These are phyloP conservation scores for Marasmius tenuissimus DNA, from an alignment of 1,284 basidiomycete genomes.

Conservation along the genomic window DNA sequence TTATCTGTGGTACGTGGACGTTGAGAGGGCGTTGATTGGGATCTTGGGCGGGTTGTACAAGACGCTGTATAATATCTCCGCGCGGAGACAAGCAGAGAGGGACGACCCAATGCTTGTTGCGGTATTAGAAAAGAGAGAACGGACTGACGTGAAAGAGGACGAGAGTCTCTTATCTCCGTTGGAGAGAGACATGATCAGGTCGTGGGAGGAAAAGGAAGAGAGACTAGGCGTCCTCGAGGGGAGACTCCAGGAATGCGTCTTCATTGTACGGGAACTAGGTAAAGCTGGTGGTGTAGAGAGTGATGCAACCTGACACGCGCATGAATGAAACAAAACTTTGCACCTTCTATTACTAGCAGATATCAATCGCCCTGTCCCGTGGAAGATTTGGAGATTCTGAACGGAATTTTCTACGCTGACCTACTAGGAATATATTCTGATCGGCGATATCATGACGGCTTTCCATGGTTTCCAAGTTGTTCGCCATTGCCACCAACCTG, in stretches of 20 bases:
- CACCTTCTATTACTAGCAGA: too few species aligned
- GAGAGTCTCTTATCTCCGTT: slow-evolving; percentile 59
- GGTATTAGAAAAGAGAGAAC: slow-evolving; percentile 76
- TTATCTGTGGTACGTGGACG: slow-evolving; percentile 91
- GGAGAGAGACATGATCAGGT: slow-evolving; percentile 66
- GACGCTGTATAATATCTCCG: slow-evolving; percentile 80
- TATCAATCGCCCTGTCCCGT: too few species aligned
- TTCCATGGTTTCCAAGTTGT: too few species aligned
- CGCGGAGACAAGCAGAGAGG: slow-evolving; percentile 70
- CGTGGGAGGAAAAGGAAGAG: slow-evolving; percentile 69
- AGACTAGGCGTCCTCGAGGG: slow-evolving; percentile 75
- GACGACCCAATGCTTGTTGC: slow-evolving; percentile 64
- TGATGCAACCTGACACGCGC: too few species aligned
- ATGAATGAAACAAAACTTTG: too few species aligned
- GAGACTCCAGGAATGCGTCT: slow-evolving; percentile 83
- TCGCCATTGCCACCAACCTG: too few species aligned
- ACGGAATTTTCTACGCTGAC: too few species aligned
- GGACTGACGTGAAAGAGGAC: slow-evolving; percentile 79
- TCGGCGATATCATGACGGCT: too few species aligned
- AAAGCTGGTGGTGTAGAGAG: slow-evolving; percentile 25
- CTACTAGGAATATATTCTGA: too few species aligned
- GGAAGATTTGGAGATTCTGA: too few species aligned
- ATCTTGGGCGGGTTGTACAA: slow-evolving; percentile 83
- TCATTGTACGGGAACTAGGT: slow-evolving; percentile 79
- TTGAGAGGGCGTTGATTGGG: slow-evolving; percentile 76